Evolutionary conservation across 345 rosid species (phyloP).

Genomic region (Euclidium syriacum): DNA sequence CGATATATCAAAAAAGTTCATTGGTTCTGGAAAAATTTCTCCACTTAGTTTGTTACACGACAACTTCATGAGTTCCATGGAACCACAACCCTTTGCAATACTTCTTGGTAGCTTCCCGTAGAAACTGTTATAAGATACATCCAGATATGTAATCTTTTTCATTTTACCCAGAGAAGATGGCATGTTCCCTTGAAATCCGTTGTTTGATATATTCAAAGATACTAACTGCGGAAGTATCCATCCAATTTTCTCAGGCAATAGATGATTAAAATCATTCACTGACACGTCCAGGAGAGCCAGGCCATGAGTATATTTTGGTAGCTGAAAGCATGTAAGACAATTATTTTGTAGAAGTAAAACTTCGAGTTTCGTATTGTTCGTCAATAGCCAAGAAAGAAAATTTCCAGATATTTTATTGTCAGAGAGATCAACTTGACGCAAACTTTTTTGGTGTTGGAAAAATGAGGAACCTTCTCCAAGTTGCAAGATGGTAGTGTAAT

Average conservation of each 20-base stretch:
- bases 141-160: not conserved
- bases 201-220: not conserved
- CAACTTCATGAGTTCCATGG: not conserved
- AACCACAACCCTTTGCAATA: not conserved
- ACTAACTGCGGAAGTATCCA: not conserved
- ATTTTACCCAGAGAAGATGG: not conserved
- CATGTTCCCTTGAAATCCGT: not conserved
- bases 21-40: not conserved
- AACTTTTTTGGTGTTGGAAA: not conserved
- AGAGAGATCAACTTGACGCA: not conserved
- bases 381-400: slow-evolving; percentile 1
- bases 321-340: too few species aligned
- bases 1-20: not conserved
- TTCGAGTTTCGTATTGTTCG: not conserved
- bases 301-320: not conserved
- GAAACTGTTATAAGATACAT: not conserved
- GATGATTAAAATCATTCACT: not conserved
- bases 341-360: too few species aligned
- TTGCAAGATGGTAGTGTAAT: too few species aligned
- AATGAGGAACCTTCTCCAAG: not conserved
- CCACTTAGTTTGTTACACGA: too few species aligned
- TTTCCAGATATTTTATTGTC: not conserved
- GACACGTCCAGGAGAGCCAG: not conserved
- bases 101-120: not conserved
- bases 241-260: not conserved